Evolutionary conservation across 768 basidiomycete genomes (phyloP), one percentile per base, ranked within the genome.

Genomic region (Termitomyces sp.): DNA sequence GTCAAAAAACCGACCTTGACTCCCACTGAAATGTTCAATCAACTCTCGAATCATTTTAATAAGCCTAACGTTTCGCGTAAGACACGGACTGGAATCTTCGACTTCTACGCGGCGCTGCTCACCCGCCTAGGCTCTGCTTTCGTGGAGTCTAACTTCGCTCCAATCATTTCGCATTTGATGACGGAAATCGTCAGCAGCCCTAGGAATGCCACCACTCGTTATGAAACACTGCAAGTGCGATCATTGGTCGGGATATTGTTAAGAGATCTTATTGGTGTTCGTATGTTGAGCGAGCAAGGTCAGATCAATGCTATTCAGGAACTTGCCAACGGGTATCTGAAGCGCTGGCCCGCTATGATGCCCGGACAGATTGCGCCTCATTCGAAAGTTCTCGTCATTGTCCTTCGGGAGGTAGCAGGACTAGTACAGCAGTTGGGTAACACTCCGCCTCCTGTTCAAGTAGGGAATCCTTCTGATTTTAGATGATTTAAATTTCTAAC

Each of bases 271-370:
- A 84, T 99, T 43, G 93, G 91, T 2, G 84, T 89, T 2, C 76
- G 95, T 58, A 87, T 97, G 80, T 72, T 98, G 60, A 89, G 89
- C 58, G 96, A 99, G 65, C 91, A 94, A 66, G 95, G 89, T 0
- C 96, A 98, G 70, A 95, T 98, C 45, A 76, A 78, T 27, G 95
- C 95, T 2, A 90, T 97, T 34, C 86, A 90, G 63, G 95, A 97
- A 61, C 74, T 97, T 41, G 85, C 91, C 0, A 85, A 78, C 35
- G 76, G 80, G 4, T 97, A 93, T 67, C 74, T 97, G 57, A 93
- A 90, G 69, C 81, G 91, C 52, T 98, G 94, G 93, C 94, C 94
- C 1, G 88, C 92, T 0, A 82, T 96, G 71, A 86, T 98, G 81
- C 93, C 93, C 10, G 92, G 91, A 7, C 87, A 91, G 61, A 73